Base-by-base conservation (phyloP, 2,329 filamentous ascomycete species). In the Ophiostoma himal-ulmi region DNA sequence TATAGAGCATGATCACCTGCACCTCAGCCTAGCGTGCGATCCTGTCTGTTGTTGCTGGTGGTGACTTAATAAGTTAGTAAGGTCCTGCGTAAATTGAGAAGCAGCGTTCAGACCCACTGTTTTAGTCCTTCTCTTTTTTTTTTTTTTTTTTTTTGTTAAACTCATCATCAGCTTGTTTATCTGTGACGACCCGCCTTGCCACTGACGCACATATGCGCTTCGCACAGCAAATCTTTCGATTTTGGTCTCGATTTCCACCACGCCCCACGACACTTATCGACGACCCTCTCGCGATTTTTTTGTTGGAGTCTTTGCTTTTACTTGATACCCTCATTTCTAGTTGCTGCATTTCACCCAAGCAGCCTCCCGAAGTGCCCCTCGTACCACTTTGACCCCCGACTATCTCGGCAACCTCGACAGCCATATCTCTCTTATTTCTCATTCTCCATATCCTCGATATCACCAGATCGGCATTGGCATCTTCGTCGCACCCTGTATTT, bases 1-100 rank as follows among this genome's bases (percentile, higher is more conserved):
- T 65, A n/a, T 36, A 65, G 65, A 69, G 67, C 68, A 66, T 67
- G 70, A 68, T 71, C 70, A 71, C 68, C 70, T 71, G 70, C 70
- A 68, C 54, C 64, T 69, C 37, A 41, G 52, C n/a, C 60, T 71
- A 71, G 70, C 64, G 70, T 52, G 52, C 70, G 68, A 69, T 71
- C 52, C 4, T 57, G 52, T 20, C 44, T 26, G 52, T 26, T 10
- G 1, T 48, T 26, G 20, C n/a, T 7, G 6, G 2, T 8, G 13
- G 52, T 3, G n/a, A 13, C n/a, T 57, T 14, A 17, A 22, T 57
- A 22, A 57, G 52, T 22, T 57, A 57, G 26, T 57, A 57, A 57
- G 26, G 2, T 26, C 52, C 52, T 13, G 5, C 52, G 22, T 52
- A 39, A 68, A 68, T 70, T 26, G n/a, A 37, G 57, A 48, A 70